Conservation (phyloP, 2,329 filamentous ascomycete species). For the Colletotrichum gloeosporioides region DNA sequence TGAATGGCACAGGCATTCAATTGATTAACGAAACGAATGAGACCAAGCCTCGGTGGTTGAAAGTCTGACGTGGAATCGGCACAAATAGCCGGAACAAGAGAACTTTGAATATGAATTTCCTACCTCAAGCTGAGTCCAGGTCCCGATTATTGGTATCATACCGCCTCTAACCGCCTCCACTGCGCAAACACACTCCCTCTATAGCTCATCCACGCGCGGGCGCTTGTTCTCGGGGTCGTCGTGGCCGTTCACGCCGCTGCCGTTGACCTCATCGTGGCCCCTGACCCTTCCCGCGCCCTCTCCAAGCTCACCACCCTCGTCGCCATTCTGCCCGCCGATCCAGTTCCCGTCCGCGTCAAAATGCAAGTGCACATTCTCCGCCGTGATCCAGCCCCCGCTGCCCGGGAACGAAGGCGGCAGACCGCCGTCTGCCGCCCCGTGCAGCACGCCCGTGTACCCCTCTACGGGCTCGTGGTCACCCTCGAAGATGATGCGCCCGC, state of each 20-base stretch:
- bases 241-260: slow-evolving; percentile 47
- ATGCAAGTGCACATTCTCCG: slow-evolving; percentile 86
- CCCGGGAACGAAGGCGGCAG: slow-evolving; percentile 74
- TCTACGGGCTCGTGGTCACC: slow-evolving; percentile 60
- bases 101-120: not conserved
- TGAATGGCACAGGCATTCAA: not conserved
- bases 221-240: slow-evolving; percentile 53
- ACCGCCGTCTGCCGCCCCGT: slow-evolving; percentile 51
- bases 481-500: slow-evolving; percentile 64
- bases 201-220: slow-evolving; percentile 43
- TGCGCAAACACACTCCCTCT: not conserved
- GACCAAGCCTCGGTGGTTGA: accelerated
- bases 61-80: not conserved
- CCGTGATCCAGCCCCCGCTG: slow-evolving; percentile 85
- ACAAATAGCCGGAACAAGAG: not conserved
- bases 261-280: slow-evolving; percentile 58
- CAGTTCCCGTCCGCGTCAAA: slow-evolving; percentile 84
- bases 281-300: slow-evolving; percentile 68
- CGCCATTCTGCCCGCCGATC: slow-evolving; percentile 54
- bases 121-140: not conserved
- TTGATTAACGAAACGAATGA: not conserved
- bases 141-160: slow-evolving; percentile 8
- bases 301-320: slow-evolving; percentile 58
- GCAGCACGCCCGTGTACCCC: slow-evolving; percentile 61
- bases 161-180: not conserved